Evolutionary conservation across 2,329 filamentous ascomycete species (phyloP), one percentile per base, ranked within the genome.

Genomic region (Diaporthe amygdali): DNA sequence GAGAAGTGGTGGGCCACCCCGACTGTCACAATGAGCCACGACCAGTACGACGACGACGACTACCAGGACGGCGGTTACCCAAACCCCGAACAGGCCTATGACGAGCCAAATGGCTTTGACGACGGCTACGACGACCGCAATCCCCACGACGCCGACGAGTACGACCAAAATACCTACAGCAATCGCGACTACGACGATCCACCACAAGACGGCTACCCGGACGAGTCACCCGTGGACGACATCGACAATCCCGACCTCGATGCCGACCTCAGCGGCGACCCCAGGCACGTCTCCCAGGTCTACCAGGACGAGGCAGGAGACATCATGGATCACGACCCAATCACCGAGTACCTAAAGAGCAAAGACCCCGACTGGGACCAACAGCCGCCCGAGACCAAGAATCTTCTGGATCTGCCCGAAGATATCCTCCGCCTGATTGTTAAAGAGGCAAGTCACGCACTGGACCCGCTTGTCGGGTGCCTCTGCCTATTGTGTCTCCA

Each of bases 381-480:
- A 85, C 79, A 84, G 68, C 85, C 84, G 74, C 86, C 85, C 72
- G 84, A 85, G 47, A 90, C 91, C 30, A 83, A 94, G 72, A 87
- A 86, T 44, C 83, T 96, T 59, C 84, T 96, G 32, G 92, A 95
- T 78, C 85, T 96, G 25, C 94, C 94, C 1, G 85, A 95, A 72
- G 94, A 96, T 78, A 88, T 96, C 25, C 82, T 96, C 52, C 92
- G 93, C 75, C 87, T 94, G 76, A 94, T 96, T 72, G 89, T 96
- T 69, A 93, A 93, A 81, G 92, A 96, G 87, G 92, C 91, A 83
- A 78, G 84, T 76, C 61, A 44, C 52, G 55, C 51, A 71, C 55
- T 37, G 47, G 68, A 20, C 66, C 77, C 59, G n/a, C 41, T 59
- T 14, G 37, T 44, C 55, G 37, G 55, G 22, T 59, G 55, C 55